These are phyloP conservation scores for Populus simonii DNA, from an alignment of 345 rosid species.

Conservation along the genomic window DNA sequence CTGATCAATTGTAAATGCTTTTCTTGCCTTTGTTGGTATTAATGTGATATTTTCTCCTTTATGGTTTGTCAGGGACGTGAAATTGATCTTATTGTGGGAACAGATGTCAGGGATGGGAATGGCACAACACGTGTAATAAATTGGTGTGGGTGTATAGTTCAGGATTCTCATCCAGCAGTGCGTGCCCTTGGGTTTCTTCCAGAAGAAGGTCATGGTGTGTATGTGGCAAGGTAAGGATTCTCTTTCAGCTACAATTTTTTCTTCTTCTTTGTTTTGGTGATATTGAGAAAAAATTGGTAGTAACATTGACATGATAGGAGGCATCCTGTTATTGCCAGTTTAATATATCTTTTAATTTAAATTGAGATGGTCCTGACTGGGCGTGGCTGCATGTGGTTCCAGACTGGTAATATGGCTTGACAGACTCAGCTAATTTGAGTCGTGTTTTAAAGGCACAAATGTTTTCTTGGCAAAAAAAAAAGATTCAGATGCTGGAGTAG, in stretches of 20 bases:
- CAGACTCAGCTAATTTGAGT: too few species aligned
- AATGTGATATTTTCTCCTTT: neutral
- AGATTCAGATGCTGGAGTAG: too few species aligned
- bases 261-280: neutral
- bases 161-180: conserved; percentile 90
- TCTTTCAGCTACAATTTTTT: neutral
- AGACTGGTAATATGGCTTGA: too few species aligned
- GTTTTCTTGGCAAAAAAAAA: too few species aligned
- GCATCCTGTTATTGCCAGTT: too few species aligned
- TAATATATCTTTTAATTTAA: too few species aligned
- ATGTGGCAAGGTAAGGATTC: conserved; percentile 59
- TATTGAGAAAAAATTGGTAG: neutral
- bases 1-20: neutral
- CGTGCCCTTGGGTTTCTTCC: conserved; percentile 99
- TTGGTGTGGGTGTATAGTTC: conserved; percentile 95
- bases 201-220: conserved; percentile 95
- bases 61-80: conserved; percentile 61
- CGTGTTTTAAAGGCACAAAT: too few species aligned
- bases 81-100: conserved; percentile 73
- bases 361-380: too few species aligned
- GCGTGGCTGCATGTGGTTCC: too few species aligned
- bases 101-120: conserved; percentile 85
- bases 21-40: neutral
- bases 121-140: conserved; percentile 76
- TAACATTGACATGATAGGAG: too few species aligned